These are phyloP conservation scores for Tolypocladium endophyticum DNA, from an alignment of 2,329 filamentous ascomycete species.

Conservation along the genomic window DNA sequence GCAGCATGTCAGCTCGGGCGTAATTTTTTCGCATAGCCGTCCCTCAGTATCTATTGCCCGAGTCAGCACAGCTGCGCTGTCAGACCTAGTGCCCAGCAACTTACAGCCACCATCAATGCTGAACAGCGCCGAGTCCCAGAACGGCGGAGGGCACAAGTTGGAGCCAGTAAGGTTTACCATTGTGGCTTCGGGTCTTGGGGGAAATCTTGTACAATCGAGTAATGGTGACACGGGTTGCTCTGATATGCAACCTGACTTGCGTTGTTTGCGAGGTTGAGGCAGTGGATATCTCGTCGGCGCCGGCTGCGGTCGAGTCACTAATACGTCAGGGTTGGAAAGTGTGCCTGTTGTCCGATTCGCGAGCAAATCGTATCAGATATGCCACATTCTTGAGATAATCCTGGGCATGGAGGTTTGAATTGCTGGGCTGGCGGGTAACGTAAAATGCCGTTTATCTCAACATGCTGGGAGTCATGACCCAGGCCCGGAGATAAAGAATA, in stretches of 20 bases:
- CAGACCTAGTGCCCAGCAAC: not conserved
- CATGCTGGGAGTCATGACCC: not conserved
- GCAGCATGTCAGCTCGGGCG: conserved; percentile 57
- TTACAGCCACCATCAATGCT: conserved; percentile 55
- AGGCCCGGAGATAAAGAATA: not conserved
- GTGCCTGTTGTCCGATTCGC: not conserved
- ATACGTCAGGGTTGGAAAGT: not conserved
- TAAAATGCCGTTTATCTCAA: not conserved
- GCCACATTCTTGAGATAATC: not conserved
- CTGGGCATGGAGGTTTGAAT: not conserved
- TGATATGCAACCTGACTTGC: not conserved
- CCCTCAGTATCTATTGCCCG: conserved; percentile 44
- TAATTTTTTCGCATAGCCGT: conserved; percentile 38
- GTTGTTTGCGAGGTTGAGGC: not conserved
- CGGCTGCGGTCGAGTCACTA: not conserved
- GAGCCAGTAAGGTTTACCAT: conserved; percentile 28
- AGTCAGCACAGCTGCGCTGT: conserved; percentile 2
- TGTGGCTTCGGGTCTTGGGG: conserved; percentile 1
- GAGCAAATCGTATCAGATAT: not conserved
- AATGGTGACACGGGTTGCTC: not conserved
- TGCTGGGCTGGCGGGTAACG: not conserved
- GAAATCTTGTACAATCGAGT: not conserved
- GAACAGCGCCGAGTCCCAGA: conserved; percentile 54
- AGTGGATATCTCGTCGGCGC: not conserved
- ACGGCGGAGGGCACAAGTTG: conserved; percentile 53